Conservation (phyloP, 306 rosid species). For the Medicago ruthenica region DNA sequence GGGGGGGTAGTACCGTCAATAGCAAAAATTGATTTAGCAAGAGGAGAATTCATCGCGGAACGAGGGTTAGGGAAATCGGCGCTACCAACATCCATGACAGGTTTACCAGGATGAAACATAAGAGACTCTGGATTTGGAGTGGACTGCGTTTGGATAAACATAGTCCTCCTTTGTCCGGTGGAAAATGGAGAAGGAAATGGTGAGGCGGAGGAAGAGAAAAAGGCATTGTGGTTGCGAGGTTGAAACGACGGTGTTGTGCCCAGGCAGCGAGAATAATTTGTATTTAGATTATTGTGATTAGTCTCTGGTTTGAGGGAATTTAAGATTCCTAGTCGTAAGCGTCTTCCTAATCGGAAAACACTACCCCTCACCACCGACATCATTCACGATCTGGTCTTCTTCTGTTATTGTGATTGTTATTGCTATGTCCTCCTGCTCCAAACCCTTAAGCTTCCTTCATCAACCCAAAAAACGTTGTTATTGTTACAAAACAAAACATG, state of each 20-base stretch:
- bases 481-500: too few relatives aligned
- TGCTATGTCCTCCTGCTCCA: too few relatives aligned
- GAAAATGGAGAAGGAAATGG: conserved; percentile 34
- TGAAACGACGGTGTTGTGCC: conserved; percentile 46
- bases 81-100: conserved; percentile 91
- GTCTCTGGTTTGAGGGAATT: too few relatives aligned
- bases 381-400: too few relatives aligned
- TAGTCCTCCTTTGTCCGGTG: conserved; percentile 46
- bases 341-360: too few relatives aligned
- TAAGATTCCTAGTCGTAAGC: too few relatives aligned
- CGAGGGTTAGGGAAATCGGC: conserved; percentile 93
- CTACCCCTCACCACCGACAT: too few relatives aligned
- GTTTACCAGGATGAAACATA: conserved; percentile 47
- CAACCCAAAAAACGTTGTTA: too few relatives aligned
- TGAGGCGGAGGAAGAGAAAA: conserved; percentile 28
- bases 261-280: conserved; percentile 35
- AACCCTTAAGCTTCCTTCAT: too few relatives aligned
- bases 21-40: too few relatives aligned
- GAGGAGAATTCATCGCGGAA: background rate
- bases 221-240: conserved; percentile 28
- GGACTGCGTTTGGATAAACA: conserved; percentile 49
- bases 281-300: too few relatives aligned
- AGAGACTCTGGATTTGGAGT: conserved; percentile 50
- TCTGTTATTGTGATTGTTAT: too few relatives aligned
- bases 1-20: background rate